Evolutionary conservation across 2,329 filamentous ascomycete species (phyloP), one percentile per base, ranked within the genome.

Genomic region (Nemania sp.): DNA sequence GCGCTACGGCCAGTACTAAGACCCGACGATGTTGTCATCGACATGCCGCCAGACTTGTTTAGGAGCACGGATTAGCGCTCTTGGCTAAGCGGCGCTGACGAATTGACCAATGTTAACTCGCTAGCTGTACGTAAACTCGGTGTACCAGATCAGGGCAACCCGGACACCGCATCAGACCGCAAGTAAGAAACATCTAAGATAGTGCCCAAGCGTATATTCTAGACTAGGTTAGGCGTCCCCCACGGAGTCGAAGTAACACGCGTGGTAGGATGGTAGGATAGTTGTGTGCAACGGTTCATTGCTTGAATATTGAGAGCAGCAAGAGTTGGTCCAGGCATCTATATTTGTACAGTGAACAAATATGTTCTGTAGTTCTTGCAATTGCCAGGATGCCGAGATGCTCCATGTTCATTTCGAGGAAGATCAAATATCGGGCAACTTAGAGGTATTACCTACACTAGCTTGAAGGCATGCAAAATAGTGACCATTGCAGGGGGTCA

Each of bases 41-140:
- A 18, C 45, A 34, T 49, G 12, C 37, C 39, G 18, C 37, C 47
- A 57, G 21, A 42, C 54, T 46, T 29, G 15, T 32, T 51, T 47
- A 11, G 47, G 47, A 57, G 32, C 25, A 52, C 32, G 29, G 29
- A 21, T 35, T 37, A 37, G 47, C 47, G 15, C 18, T 18, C 40
- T 10, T 40, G 40, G 55, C 46, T 15, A 21, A 46, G n/a, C n/a
- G 39, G 50, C 40, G 34, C 53, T 43, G 45, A 20, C 32, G 20
- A 40, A 48, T 42, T 18, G 35, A 43, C 35, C 32, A 53, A 58
- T 58, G 9, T 21, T 53, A 43, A 58, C 56, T 53, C 56, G 56
- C 42, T 48, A 53, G 43, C 17, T n/a, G 15, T 35, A 39, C 9
- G 32, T 21, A 18, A 10, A 37, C 7, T 37, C 47, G 47, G 47